A percentile compares a stretch with the other conserved stretches of the same genome.
Evolutionary conservation across 441 rosid species (phyloP).

Genomic region (Gossypium aridum): DNA sequence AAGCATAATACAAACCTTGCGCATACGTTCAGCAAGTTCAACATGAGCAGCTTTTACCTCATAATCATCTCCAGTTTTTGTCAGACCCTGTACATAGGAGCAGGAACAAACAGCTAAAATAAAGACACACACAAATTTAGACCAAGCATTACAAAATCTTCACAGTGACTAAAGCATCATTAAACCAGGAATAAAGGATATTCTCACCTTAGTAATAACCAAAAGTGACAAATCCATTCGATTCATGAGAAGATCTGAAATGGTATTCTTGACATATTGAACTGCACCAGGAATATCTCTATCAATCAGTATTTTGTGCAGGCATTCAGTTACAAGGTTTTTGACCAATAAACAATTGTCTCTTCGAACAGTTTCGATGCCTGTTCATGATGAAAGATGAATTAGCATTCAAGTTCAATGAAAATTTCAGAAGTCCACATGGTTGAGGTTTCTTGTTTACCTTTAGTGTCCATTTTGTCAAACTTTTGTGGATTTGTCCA

Average conservation of each 20-base stretch:
- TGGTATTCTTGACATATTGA: conserved; percentile 82
- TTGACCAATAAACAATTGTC: conserved; percentile 96
- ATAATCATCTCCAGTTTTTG: conserved; percentile 92
- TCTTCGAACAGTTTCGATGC: conserved; percentile 97
- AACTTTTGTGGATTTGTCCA: conserved; percentile 83
- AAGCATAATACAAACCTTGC: conserved; percentile 52
- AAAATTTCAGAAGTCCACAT: conserved; percentile 8
- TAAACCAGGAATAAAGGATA: conserved; percentile 7
- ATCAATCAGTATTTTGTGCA: conserved; percentile 80
- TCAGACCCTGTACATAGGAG: conserved; percentile 62
- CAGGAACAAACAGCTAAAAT: background rate
- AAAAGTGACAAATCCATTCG: conserved; percentile 96
- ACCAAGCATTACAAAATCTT: conserved; percentile 1
- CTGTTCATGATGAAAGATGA: conserved; percentile 33
- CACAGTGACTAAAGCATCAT: conserved; percentile 9
- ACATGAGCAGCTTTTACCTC: conserved; percentile 97
- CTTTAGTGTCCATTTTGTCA: conserved; percentile 99
- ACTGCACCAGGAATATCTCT: conserved; percentile 89
- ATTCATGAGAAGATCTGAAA: conserved; percentile 95
- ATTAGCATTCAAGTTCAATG: conserved; percentile 11
- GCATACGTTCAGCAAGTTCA: conserved; percentile 98
- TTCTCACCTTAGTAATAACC: conserved; percentile 84
- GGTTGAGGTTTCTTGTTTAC: conserved; percentile 29
- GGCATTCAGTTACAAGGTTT: conserved; percentile 89
- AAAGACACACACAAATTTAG: conserved; percentile 5